phyloP scores from a whole-genome alignment of 306 rosid genomes.

The Canavalia gladiata region DNA sequence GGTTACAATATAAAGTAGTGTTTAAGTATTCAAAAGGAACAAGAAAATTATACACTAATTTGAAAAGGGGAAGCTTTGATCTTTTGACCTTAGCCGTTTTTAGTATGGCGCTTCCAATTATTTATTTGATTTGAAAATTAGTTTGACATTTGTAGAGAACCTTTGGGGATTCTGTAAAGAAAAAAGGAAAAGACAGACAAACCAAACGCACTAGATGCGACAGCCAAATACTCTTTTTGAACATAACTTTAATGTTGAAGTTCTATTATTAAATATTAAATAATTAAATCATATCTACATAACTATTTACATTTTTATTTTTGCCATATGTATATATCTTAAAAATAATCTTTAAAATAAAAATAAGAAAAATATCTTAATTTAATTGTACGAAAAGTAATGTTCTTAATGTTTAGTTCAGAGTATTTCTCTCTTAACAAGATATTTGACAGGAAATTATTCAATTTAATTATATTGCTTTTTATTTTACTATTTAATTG shows the following conservation, averaged over 20 bases:
- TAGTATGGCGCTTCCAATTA: background rate
- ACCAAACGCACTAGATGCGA: background rate
- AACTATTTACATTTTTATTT: no score
- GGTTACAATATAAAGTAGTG: background rate
- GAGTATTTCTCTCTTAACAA: background rate
- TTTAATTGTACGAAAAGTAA: no score
- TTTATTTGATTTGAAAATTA: conserved; percentile 31
- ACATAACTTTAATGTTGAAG: background rate
- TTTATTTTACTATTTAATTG: background rate
- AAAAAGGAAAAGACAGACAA: background rate
- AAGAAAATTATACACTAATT: background rate
- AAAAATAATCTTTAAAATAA: no score
- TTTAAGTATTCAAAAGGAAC: background rate
- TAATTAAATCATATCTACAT: no score
- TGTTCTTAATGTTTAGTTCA: background rate
- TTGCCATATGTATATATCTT: no score
- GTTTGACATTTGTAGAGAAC: background rate
- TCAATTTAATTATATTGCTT: background rate
- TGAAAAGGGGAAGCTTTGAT: background rate
- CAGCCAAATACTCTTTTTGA: background rate
- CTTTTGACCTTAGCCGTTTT: conserved; percentile 17
- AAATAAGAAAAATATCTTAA: no score
- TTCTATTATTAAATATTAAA: no score
- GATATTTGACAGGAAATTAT: background rate
- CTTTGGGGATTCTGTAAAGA: conserved; percentile 17